Base-by-base conservation (phyloP, 2,329 filamentous ascomycete genomes). In the Beauveria pseudobassiana region DNA sequence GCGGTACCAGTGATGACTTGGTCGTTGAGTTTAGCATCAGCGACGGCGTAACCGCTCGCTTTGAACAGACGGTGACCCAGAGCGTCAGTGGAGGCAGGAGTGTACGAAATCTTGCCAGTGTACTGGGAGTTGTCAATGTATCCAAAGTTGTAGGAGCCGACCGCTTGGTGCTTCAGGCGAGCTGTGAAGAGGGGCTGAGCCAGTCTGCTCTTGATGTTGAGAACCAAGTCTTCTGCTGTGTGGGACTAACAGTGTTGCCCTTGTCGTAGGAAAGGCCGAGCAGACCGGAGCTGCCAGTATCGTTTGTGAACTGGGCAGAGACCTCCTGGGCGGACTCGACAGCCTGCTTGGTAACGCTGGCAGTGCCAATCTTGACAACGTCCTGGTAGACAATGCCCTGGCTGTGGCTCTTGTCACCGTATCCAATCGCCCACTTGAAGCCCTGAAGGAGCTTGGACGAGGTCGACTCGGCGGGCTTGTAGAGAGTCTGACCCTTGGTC, bases 131-230 rank as follows among this genome's bases (percentile, higher is more conserved):
- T 70, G 70, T 93, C 87, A 68, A 93, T 86, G 67, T 74, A 80
- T 63, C 90, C 90, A 68, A 93, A 93, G 69, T 91, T 86, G 75
- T 91, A 93, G 34, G 82, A 80, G 51, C 89, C 89, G 2, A 78
- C 77, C 80, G 24, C 34, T 16, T 45, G 55, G 65, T 82, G 80
- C 69, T 84, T 83, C 50, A 93, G 78, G 63, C 88, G 82, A 26
- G 87, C 88, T 0, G 88, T 90, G 74, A 93, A 89, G 46, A 93
- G 75, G 1, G 64, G 60, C 1, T 58, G 30, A 9, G 63, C 57
- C 3, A 73, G 65, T n/a, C 56, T 62, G 0, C 62, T 40, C 20
- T 61, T 56, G 30, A 70, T 69, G 30, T 71, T 76, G 57, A 72
- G 62, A 76, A 77, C 58, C 79, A 80, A 0, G 78, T 81, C 63